A percentile compares a stretch with the other conserved stretches of the same genome.
These are phyloP conservation scores for Phytophthora nicotianae DNA, from an alignment of 352 stramenopile genomes.

Conservation along the genomic window DNA sequence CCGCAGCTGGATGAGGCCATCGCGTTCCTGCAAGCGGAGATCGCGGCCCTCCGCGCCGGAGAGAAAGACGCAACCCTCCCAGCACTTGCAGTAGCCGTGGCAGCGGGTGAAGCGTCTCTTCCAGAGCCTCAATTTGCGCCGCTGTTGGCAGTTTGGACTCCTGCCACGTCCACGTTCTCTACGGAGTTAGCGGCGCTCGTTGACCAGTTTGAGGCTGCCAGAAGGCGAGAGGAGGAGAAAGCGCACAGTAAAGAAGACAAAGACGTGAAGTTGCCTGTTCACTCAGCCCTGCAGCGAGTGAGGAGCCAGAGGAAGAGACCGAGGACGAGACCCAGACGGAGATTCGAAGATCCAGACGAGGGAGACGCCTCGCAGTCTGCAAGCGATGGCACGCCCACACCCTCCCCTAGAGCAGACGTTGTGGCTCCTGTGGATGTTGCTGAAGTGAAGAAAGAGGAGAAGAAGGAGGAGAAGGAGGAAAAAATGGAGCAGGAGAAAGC, in stretches of 20 bases:
- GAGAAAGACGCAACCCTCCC: slow-evolving; percentile 43
- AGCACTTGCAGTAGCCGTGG: slow-evolving; percentile 35
- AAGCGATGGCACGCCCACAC: slow-evolving; percentile 32
- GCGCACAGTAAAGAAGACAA: slow-evolving; percentile 14
- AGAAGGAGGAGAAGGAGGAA: slow-evolving; percentile 6
- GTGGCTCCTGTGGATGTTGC: not conserved
- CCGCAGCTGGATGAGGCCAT: slow-evolving; percentile 66
- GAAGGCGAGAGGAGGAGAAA: slow-evolving; percentile 27
- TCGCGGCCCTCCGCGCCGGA: slow-evolving; percentile 47
- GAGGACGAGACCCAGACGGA: slow-evolving; percentile 33
- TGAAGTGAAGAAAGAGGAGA: slow-evolving; percentile 5
- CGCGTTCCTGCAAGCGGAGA: slow-evolving; percentile 56
- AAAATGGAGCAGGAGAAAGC: not conserved
- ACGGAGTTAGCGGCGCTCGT: slow-evolving; percentile 51
- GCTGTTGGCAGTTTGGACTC: slow-evolving; percentile 56
- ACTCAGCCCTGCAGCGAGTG: slow-evolving; percentile 33
- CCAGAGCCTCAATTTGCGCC: slow-evolving; percentile 50
- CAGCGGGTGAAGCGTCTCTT: slow-evolving; percentile 41
- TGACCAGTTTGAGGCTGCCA: slow-evolving; percentile 43
- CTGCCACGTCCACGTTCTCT: slow-evolving; percentile 23
- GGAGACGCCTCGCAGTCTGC: slow-evolving; percentile 26
- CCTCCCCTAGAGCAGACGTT: slow-evolving; percentile 24
- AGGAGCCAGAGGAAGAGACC: slow-evolving; percentile 19
- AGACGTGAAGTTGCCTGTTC: slow-evolving; percentile 15
- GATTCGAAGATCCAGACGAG: slow-evolving; percentile 41